phyloP scores from a whole-genome alignment of 1,284 basidiomycete species.

The Phellinidium pouzarii region DNA sequence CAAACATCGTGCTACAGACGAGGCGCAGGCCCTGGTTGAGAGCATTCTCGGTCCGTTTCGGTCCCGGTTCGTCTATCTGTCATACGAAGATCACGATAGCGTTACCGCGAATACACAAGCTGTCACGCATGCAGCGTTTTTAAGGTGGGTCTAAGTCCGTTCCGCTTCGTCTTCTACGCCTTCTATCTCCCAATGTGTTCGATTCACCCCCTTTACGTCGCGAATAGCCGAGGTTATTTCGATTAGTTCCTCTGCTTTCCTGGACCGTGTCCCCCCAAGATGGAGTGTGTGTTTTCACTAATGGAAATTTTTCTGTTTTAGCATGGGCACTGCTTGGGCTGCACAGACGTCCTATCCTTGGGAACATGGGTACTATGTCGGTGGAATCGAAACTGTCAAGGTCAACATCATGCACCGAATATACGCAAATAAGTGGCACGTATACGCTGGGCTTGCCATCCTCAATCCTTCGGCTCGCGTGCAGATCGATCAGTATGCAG shows the following conservation, averaged over 20 bases:
- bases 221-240: not conserved
- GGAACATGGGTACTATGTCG: slow-evolving; percentile 91
- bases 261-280: not conserved
- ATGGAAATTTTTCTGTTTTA: slow-evolving; percentile 27
- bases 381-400: slow-evolving; percentile 98
- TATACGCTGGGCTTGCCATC: slow-evolving; percentile 96
- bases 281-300: not conserved
- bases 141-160: slow-evolving; percentile 52
- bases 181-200: not conserved
- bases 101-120: slow-evolving; percentile 99
- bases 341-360: slow-evolving; percentile 81
- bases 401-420: slow-evolving; percentile 96
- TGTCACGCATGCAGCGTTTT: slow-evolving; percentile 95
- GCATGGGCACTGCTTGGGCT: slow-evolving; percentile 97
- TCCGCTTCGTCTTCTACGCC: slow-evolving; percentile 10
- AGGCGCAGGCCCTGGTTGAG: slow-evolving; percentile 75
- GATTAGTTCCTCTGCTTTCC: slow-evolving; percentile 9
- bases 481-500: slow-evolving; percentile 89
- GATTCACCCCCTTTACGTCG: slow-evolving; percentile 6
- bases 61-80: slow-evolving; percentile 86
- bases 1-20: slow-evolving; percentile 75
- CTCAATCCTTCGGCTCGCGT: slow-evolving; percentile 88
- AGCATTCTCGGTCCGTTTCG: slow-evolving; percentile 77
- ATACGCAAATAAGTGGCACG: slow-evolving; percentile 97
- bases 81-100: slow-evolving; percentile 92